These are phyloP conservation scores for Spergularia azorica DNA, from an alignment of 179 eudicot genomes.

Conservation along the genomic window DNA sequence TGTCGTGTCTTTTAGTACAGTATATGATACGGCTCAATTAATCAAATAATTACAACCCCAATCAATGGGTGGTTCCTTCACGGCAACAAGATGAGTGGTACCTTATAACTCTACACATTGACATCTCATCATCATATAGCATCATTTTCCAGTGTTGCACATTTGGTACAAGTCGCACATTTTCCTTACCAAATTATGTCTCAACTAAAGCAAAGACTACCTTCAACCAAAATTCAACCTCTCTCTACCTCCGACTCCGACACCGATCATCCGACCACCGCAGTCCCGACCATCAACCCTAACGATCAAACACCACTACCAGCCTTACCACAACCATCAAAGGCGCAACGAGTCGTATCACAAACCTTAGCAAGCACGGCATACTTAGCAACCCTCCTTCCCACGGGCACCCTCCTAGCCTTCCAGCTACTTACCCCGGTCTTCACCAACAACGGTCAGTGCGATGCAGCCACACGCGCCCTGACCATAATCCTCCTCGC, in stretches of 20 bases:
- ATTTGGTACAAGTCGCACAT: not conserved
- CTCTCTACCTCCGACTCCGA: slow-evolving; percentile 7
- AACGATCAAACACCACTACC: slow-evolving; percentile 1
- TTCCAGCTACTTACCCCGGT: slow-evolving; percentile 82
- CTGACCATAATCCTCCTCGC: slow-evolving; percentile 52
- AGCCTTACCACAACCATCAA: slow-evolving; percentile 22
- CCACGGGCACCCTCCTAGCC: slow-evolving; percentile 84
- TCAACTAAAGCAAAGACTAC: slow-evolving; percentile 36
- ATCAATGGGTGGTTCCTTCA: too few species aligned
- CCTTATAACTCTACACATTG: too few species aligned
- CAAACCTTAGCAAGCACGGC: slow-evolving; percentile 61
- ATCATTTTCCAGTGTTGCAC: too few species aligned
- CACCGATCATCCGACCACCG: slow-evolving; percentile 2
- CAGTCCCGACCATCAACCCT: not conserved
- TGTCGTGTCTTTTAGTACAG: too few species aligned
- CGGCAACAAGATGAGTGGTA: too few species aligned
- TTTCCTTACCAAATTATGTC: slow-evolving; percentile 18
- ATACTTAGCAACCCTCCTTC: slow-evolving; percentile 78
- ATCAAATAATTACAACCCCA: too few species aligned
- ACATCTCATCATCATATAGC: too few species aligned
- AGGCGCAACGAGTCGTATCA: slow-evolving; percentile 34
- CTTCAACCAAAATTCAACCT: slow-evolving; percentile 21
- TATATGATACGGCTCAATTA: too few species aligned
- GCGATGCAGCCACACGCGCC: slow-evolving; percentile 57
- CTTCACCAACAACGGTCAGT: slow-evolving; percentile 75